Evolutionary conservation across 78 protist species (phyloP).

Genomic region (slime mould (Dictyostelium discoideum)): dicty_2.7 NC_007090.3:3164501-3165000

Average conservation of each 20-base stretch:
- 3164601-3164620: no score
- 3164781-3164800: neutral
- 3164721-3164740: neutral
- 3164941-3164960: neutral
- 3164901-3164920: constrained; percentile 2
- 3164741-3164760: neutral
- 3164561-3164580: neutral
- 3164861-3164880: constrained; percentile 64
- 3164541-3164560: neutral
- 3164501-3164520: neutral
- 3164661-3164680: neutral
- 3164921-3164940: constrained; percentile 25
- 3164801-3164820: constrained; percentile 55
- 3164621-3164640: neutral
- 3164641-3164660: constrained; percentile 16
- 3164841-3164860: constrained; percentile 48
- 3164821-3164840: constrained; percentile 38
- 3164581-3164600: neutral
- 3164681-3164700: neutral
- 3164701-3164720: neutral
- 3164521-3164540: constrained; percentile 36
- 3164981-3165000: constrained; percentile 7
- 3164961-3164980: neutral
- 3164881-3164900: constrained; percentile 45
- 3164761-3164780: constrained; percentile 48